Percentiles rank a stretch among this genome's conserved stretches.
Evolutionary conservation across 2,329 filamentous ascomycete genomes (phyloP).

Genomic region (Sporothrix pallida): DNA sequence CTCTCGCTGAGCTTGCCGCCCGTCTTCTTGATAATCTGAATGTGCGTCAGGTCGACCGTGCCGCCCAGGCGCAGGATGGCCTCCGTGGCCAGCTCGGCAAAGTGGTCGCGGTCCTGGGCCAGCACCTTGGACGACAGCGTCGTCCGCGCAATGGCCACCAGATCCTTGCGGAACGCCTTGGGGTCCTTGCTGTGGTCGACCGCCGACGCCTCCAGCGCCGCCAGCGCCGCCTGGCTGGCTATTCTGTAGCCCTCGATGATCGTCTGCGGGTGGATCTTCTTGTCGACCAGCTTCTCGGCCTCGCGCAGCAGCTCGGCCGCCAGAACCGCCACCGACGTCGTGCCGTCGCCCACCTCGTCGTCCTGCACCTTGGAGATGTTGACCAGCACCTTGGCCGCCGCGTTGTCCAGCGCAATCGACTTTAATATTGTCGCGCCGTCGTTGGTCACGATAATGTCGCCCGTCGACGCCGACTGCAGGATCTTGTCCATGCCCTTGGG

Average conservation of each 20-base stretch:
- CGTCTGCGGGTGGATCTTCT: constrained; percentile 98
- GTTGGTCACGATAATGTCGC: constrained; percentile 98
- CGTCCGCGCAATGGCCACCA: constrained; percentile 88
- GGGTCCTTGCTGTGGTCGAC: constrained; percentile 87
- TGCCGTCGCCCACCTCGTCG: constrained; percentile 97
- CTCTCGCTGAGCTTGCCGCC: constrained; percentile 97
- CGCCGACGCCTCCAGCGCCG: constrained; percentile 80
- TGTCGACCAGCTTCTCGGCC: constrained; percentile 94
- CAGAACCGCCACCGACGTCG: constrained; percentile 95
- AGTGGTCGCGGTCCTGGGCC: constrained; percentile 90
- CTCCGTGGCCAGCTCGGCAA: constrained; percentile 86
- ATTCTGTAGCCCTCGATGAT: constrained; percentile 99
- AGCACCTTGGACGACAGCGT: constrained; percentile 98
- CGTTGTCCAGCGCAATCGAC: constrained; percentile 97
- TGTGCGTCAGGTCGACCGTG: constrained; percentile 92
- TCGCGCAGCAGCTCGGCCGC: constrained; percentile 94
- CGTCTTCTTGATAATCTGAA: constrained; percentile 99
- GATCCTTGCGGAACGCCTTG: constrained; percentile 85
- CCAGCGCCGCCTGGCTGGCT: constrained; percentile 86
- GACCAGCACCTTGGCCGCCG: constrained; percentile 95
- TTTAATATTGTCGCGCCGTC: constrained; percentile 98
- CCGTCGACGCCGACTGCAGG: constrained; percentile 93
- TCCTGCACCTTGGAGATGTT: constrained; percentile 99
- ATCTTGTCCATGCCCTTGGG: constrained; percentile 99
- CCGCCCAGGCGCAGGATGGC: constrained; percentile 89